Conservation (phyloP, 78 protist species). For the Mantamonas sphyraenae region DNA sequence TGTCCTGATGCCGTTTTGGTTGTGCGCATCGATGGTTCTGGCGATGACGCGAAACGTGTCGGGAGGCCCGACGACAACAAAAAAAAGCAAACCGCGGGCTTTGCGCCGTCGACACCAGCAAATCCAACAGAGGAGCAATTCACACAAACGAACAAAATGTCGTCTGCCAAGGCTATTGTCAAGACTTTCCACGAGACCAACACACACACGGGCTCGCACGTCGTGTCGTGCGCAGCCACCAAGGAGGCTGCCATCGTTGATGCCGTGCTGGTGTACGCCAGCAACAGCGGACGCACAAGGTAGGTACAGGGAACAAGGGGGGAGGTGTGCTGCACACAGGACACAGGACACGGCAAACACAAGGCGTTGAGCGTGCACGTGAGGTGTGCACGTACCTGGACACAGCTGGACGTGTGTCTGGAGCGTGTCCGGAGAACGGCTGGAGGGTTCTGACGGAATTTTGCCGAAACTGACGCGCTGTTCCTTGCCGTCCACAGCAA, state of each 20-base stretch:
- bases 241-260: conserved; percentile 34
- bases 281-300: not conserved
- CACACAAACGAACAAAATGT: too few relatives aligned
- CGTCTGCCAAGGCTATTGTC: too few relatives aligned
- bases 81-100: too few relatives aligned
- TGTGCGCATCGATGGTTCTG: too few relatives aligned
- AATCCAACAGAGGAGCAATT: too few relatives aligned
- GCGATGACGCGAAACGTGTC: too few relatives aligned
- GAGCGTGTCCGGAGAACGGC: not conserved
- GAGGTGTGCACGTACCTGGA: not conserved
- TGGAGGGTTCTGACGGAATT: not conserved
- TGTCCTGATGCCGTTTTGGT: too few relatives aligned
- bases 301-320: not conserved
- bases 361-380: not conserved
- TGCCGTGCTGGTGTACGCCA: conserved; percentile 34
- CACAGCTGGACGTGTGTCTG: not conserved
- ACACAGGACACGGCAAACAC: not conserved
- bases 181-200: too few relatives aligned
- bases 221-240: not conserved
- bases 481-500: conserved; percentile 17
- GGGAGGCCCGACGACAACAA: too few relatives aligned
- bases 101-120: too few relatives aligned
- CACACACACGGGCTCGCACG: too few relatives aligned
- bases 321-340: not conserved
- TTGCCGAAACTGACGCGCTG: not conserved